Evolutionary conservation across 129 eudicot species (phyloP).

Genomic region (Tanacetum coccineum): DNA sequence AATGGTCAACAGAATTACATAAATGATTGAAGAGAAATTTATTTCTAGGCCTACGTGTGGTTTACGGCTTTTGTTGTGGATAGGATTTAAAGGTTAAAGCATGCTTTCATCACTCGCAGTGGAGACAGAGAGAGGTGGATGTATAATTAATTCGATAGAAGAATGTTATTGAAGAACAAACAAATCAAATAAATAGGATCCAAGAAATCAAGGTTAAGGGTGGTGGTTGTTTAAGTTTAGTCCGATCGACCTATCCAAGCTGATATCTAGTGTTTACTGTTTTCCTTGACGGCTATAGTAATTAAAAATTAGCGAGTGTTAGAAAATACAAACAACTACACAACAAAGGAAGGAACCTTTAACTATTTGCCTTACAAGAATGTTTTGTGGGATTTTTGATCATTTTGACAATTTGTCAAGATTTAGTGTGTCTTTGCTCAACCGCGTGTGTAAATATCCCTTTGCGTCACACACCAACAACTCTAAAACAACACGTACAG

Average conservation of each 20-base stretch:
- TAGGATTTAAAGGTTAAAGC: slow-evolving; percentile 39
- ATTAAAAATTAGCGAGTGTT: neutral
- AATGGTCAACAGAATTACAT: slow-evolving; percentile 25
- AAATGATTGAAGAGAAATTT: slow-evolving; percentile 30
- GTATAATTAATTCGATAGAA: slow-evolving; percentile 14
- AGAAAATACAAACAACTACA: no score
- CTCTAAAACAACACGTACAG: no score
- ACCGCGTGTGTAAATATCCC: no score
- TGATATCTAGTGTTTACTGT: slow-evolving; percentile 5
- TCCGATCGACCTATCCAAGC: slow-evolving; percentile 15
- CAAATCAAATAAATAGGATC: slow-evolving; percentile 28
- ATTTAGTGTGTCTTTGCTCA: no score
- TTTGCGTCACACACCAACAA: no score
- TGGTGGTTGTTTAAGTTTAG: slow-evolving; percentile 10
- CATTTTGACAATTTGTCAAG: no score
- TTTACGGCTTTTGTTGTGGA: slow-evolving; percentile 40
- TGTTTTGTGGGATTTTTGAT: no score
- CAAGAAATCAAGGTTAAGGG: slow-evolving; percentile 31
- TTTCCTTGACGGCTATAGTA: neutral
- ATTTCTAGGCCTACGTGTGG: slow-evolving; percentile 31
- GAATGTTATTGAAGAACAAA: slow-evolving; percentile 26
- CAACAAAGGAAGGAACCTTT: no score
- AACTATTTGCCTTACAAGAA: no score
- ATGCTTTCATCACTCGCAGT: slow-evolving; percentile 41
- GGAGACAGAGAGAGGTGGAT: slow-evolving; percentile 39